Evolutionary conservation across 139 green algal genomes (phyloP), one percentile per base, ranked within the genome.

Genomic region (Yamagishiella unicocca): DNA sequence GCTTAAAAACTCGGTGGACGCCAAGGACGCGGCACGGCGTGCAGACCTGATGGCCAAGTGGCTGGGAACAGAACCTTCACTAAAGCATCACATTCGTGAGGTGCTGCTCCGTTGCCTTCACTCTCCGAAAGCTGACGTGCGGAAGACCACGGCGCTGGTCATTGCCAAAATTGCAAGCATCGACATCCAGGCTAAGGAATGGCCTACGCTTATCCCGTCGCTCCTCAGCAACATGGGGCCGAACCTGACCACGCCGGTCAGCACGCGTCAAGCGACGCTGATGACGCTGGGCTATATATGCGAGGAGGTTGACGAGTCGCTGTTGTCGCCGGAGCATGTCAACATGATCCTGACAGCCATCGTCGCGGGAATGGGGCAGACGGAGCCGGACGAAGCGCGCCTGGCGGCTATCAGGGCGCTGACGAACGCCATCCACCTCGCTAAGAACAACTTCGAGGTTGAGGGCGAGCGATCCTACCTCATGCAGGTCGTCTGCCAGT

Each of bases 341-440:
- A 99, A 99, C 93, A 95, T 91, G 72, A 95, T 99, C 62, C 89
- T 99, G 12, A 99, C 98, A 27, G 97, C 97, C 4, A 93, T 99
- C 0, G 97, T 99, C 22, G 81, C 94, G 35, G 96, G 96, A 40
- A 99, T 99, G 96, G 89, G 94, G 14, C 91, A 95, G 50, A 93
- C 95, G 21, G 97, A 99, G 94, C 75, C 90, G 5, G 93, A 96
- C 76, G 93, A 97, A 8, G 93, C 98, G 25, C 93, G 97, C 33
- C 90, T 98, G 12, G 97, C 96, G 31, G 98, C 98, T 74, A 99
- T 95, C 8, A 88, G 77, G 14, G 98, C 98, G 42, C 94, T 99
- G 55, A 92, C 88, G 73, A 99, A 99, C 82, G 98, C 98, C 2
- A 93, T 99, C 9, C 94, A 98, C 80, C 99, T 99, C 91, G 97